Conservation (phyloP, 192 early-diverging fungal genomes). For the Coemansia sp. region DNA sequence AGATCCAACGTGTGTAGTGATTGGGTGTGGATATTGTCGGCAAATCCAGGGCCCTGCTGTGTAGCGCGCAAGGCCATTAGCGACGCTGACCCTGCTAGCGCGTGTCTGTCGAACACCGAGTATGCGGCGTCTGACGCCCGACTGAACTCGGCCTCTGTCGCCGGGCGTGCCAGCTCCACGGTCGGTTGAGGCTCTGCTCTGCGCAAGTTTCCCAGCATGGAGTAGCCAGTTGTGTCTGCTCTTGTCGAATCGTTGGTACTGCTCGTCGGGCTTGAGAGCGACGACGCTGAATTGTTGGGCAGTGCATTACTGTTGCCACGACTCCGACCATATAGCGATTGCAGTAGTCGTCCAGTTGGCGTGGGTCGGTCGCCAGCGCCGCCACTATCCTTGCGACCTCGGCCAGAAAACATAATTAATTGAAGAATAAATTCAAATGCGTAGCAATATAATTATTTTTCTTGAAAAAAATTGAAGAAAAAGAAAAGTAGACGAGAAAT, state of each 20-base stretch:
- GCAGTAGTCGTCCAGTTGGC: conserved; percentile 36
- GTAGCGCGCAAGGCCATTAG: conserved; percentile 41
- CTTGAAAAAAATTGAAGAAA: neutral
- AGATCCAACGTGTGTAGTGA: neutral
- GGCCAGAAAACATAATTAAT: conserved; percentile 14
- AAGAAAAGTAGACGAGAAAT: neutral
- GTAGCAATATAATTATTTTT: neutral
- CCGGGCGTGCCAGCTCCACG: conserved; percentile 48
- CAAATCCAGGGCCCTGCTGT: conserved; percentile 31
- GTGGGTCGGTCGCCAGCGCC: conserved; percentile 19
- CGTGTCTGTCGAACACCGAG: conserved; percentile 19
- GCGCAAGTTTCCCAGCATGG: conserved; percentile 35
- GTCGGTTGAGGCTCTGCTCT: conserved; percentile 32
- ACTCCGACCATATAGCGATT: conserved; percentile 40
- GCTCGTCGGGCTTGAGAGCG: conserved; percentile 10
- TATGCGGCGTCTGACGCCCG: conserved; percentile 22
- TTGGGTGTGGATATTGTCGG: neutral
- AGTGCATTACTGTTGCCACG: conserved; percentile 15
- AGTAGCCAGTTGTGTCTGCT: conserved; percentile 16
- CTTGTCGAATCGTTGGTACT: conserved; percentile 18
- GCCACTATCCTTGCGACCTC: conserved; percentile 11
- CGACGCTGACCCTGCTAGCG: conserved; percentile 31
- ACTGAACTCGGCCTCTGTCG: conserved; percentile 49
- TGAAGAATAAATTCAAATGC: neutral
- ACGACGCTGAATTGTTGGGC: conserved; percentile 5